Conservation (phyloP, 140 eudicot species). For the Anethum foeniculum region DNA sequence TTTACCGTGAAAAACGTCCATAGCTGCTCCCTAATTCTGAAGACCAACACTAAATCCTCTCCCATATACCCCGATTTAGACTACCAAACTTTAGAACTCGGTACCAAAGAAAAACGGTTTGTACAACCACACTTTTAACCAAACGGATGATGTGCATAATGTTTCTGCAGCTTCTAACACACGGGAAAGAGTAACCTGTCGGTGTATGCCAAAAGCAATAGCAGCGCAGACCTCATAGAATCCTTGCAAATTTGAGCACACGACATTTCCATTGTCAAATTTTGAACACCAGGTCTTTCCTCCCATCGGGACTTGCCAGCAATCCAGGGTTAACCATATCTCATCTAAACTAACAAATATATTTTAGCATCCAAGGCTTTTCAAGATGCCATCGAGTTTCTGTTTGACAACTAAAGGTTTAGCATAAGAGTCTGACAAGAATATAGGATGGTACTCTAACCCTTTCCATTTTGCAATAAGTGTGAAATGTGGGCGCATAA, state of each 20-base stretch:
- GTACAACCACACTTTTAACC: neutral
- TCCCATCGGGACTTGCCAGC: neutral
- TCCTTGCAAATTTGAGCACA: neutral
- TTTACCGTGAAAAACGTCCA: neutral
- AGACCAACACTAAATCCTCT: neutral
- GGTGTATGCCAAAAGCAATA: neutral
- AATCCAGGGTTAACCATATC: slow-evolving; percentile 1
- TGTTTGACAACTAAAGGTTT: slow-evolving; percentile 45
- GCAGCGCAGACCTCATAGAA: neutral
- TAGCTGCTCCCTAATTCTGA: neutral
- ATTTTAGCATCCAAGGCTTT: slow-evolving; percentile 44
- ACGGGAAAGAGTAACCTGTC: neutral
- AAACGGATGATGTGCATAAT: neutral
- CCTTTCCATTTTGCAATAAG: slow-evolving; percentile 87
- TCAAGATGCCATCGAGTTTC: slow-evolving; percentile 47
- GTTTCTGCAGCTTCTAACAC: neutral
- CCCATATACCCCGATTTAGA: neutral
- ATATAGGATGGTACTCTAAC: slow-evolving; percentile 66
- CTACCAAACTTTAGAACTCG: neutral
- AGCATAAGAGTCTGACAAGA: slow-evolving; percentile 50
- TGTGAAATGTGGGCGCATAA: slow-evolving; percentile 72
- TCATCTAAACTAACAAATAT: neutral
- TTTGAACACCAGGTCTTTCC: neutral
- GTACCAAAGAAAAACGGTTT: neutral
- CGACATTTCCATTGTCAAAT: neutral